Evolutionary conservation across 257 asterid genomes (phyloP), one percentile per base, ranked within the genome.

Genomic region (Solanum peruvianum): DNA sequence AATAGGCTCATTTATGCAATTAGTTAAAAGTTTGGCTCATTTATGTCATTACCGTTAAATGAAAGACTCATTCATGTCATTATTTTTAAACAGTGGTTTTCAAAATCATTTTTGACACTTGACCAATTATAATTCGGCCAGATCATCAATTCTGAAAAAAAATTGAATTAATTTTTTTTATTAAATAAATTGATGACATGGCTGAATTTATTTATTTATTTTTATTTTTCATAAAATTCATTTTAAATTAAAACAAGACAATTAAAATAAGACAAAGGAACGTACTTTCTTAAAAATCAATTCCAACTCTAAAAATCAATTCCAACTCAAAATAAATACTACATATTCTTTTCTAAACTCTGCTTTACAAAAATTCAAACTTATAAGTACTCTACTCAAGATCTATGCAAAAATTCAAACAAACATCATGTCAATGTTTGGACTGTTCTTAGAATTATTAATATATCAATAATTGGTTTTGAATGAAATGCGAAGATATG

Each of bases 161-260:
- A n/a, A n/a, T n/a, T n/a, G n/a, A n/a, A n/a, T n/a, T n/a, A n/a
- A n/a, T n/a, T n/a, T n/a, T n/a, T n/a, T n/a, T n/a, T n/a, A n/a
- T n/a, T n/a, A n/a, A n/a, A n/a, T n/a, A n/a, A n/a, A n/a, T n/a
- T n/a, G n/a, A n/a, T n/a, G n/a, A n/a, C n/a, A n/a, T n/a, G n/a
- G n/a, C n/a, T n/a, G n/a, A n/a, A n/a, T n/a, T n/a, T n/a, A n/a
- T n/a, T n/a, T n/a, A n/a, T n/a, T n/a, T n/a, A n/a, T n/a, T n/a
- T n/a, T n/a, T n/a, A n/a, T n/a, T n/a, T n/a, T n/a, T 4, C 0
- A 23, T 60, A 23, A 23, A 60, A 6, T 9, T 1, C 1, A 0
- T 10, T 9, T 60, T 7, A 60, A 20, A 1, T 60, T 3, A 60
- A 23, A 60, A 60, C 2, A 60, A n/a, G 14, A 10, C 5, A 4